Evolutionary conservation across 1,284 basidiomycete species (phyloP).

Genomic region (Fistulinella staudtii): DNA sequence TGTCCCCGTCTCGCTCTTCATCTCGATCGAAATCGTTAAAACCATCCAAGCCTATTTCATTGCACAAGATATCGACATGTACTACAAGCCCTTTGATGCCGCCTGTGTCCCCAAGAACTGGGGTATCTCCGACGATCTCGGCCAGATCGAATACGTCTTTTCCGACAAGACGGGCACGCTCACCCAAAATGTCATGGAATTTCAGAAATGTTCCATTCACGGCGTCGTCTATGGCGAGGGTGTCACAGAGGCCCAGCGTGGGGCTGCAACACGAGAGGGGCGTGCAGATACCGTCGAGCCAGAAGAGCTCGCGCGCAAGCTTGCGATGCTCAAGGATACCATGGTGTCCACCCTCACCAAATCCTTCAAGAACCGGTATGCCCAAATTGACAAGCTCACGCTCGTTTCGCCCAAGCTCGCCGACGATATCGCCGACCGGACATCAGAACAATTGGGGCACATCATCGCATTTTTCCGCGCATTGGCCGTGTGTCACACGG

Average conservation of each 20-base stretch:
- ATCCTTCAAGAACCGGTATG: conserved; percentile 87
- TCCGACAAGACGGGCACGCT: conserved; percentile 97
- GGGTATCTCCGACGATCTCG: conserved; percentile 97
- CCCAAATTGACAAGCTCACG: conserved; percentile 80
- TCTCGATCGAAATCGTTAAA: conserved; percentile 97
- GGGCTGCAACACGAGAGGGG: conserved; percentile 83
- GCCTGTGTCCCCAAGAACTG: conserved; percentile 94
- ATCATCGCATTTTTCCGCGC: conserved; percentile 88
- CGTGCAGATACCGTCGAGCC: conserved; percentile 61
- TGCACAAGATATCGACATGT: conserved; percentile 96
- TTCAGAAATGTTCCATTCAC: conserved; percentile 90
- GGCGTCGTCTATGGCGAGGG: conserved; percentile 90
- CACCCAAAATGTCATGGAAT: conserved; percentile 98
- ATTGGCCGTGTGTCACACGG: conserved; percentile 89
- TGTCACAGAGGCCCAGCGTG: conserved; percentile 91
- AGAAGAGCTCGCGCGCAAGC: conserved; percentile 64
- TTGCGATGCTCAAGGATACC: conserved; percentile 63
- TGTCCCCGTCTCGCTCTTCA: conserved; percentile 95
- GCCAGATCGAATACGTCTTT: conserved; percentile 97
- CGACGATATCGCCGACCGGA: conserved; percentile 64
- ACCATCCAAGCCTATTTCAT: conserved; percentile 98
- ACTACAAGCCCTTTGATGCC: conserved; percentile 84
- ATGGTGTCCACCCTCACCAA: conserved; percentile 79
- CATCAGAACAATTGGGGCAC: conserved; percentile 60
- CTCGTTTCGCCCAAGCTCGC: conserved; percentile 86